Conservation (phyloP, 306 rosid genomes). For the Pueraria montana region DNA sequence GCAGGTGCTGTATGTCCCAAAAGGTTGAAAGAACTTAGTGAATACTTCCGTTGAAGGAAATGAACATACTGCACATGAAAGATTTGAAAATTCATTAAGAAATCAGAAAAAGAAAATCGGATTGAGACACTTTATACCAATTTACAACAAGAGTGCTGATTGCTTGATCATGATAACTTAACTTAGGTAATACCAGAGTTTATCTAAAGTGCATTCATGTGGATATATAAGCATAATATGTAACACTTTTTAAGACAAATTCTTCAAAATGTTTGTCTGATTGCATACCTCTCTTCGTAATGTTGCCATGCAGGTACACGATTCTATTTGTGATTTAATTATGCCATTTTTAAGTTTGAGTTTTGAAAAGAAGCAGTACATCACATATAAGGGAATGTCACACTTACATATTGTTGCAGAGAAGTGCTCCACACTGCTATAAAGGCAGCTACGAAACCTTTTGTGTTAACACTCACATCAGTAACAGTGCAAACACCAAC, state of each 20-base stretch:
- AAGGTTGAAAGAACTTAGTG: slow-evolving; percentile 85
- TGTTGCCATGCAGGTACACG: background rate
- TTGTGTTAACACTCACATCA: slow-evolving; percentile 81
- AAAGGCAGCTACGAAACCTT: slow-evolving; percentile 76
- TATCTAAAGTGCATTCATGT: background rate
- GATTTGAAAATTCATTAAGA: slow-evolving; percentile 42
- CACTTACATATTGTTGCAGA: slow-evolving; percentile 82
- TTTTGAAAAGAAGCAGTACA: background rate
- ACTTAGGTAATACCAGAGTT: background rate
- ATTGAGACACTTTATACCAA: background rate
- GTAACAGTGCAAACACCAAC: slow-evolving; percentile 90
- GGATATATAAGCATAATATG: slow-evolving; percentile 5
- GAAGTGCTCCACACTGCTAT: slow-evolving; percentile 91
- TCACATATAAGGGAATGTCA: slow-evolving; percentile 16
- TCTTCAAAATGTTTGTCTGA: slow-evolving; percentile 15
- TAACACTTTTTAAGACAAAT: background rate
- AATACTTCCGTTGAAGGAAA: slow-evolving; percentile 89
- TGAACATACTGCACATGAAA: slow-evolving; percentile 81
- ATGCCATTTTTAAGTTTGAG: slow-evolving; percentile 3
- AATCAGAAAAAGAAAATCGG: background rate
- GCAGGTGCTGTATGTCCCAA: slow-evolving; percentile 97
- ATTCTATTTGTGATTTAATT: slow-evolving; percentile 11
- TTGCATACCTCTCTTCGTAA: slow-evolving; percentile 28
- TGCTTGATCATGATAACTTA: background rate
- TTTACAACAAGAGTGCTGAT: slow-evolving; percentile 1